Conservation (phyloP, 2,329 filamentous ascomycete species). For the Aspergillus fumigatus region DNA sequence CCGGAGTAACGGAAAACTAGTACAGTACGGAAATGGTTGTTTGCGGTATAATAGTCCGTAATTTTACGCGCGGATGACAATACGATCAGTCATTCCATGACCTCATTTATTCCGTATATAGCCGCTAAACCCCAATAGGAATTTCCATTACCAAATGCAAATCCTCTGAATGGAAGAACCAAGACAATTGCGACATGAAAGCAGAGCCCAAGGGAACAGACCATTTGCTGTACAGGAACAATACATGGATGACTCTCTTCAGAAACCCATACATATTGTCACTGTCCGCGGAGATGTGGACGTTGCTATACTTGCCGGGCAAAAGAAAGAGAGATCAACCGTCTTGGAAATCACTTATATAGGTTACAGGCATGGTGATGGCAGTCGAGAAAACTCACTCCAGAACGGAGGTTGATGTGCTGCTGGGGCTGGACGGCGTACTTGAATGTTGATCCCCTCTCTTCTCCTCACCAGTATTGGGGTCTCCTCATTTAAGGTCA, state of each 20-base stretch:
- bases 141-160: slow-evolving; percentile 36
- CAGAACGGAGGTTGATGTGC: not conserved
- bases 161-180: slow-evolving; percentile 28
- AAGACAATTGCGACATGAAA: not conserved
- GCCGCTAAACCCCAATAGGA: slow-evolving; percentile 23
- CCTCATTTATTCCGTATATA: slow-evolving; percentile 1
- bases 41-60: not conserved
- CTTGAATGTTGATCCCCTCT: not conserved
- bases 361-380: not conserved
- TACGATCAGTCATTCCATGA: slow-evolving; percentile 1
- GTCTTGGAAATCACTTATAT: not conserved
- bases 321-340: not conserved
- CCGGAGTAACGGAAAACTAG: not conserved
- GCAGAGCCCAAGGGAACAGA: not conserved
- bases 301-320: not conserved
- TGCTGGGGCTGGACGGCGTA: not conserved
- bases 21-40: not conserved
- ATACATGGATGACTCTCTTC: not conserved
- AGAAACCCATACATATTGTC: not conserved
- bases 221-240: not conserved
- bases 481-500: not conserved
- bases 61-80: not conserved
- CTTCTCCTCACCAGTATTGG: not conserved
- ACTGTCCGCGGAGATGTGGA: slow-evolving; percentile 5
- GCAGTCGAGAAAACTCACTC: not conserved